Conservation (phyloP, 768 basidiomycete species). For the Cantharellus cinnabarinus region DNA sequence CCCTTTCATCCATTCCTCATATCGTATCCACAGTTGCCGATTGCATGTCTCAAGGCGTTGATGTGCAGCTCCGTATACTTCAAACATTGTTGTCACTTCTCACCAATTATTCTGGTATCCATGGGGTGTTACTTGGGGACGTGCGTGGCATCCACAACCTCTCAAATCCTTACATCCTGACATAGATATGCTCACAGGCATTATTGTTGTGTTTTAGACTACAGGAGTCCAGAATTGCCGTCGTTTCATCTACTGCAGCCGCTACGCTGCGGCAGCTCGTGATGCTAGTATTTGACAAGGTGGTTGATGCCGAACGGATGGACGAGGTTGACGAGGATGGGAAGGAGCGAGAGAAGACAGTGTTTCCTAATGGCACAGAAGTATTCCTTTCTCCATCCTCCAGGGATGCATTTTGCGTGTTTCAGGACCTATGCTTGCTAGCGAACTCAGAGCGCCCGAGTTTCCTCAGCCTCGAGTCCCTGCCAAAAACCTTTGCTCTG, state of each 20-base stretch:
- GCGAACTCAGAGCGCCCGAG: slow-evolving; percentile 62
- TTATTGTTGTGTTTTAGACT: slow-evolving; percentile 86
- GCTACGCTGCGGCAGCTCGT: slow-evolving; percentile 89
- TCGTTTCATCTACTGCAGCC: slow-evolving; percentile 92
- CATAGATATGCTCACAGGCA: slow-evolving; percentile 30
- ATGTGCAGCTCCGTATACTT: slow-evolving; percentile 85
- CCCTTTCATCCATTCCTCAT: slow-evolving; percentile 51
- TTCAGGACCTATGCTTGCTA: slow-evolving; percentile 82
- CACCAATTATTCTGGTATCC: slow-evolving; percentile 67
- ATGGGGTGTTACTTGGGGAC: slow-evolving; percentile 61
- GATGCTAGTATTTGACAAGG: slow-evolving; percentile 95
- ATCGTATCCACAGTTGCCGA: slow-evolving; percentile 73
- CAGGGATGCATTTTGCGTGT: slow-evolving; percentile 66
- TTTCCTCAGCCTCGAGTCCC: slow-evolving; percentile 59
- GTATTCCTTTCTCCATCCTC: slow-evolving; percentile 53
- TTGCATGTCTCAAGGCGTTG: slow-evolving; percentile 84
- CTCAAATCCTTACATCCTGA: not conserved
- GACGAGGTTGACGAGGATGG: slow-evolving; percentile 7
- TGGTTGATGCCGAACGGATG: slow-evolving; percentile 51
- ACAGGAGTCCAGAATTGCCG: slow-evolving; percentile 87
- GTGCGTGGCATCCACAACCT: slow-evolving; percentile 24
- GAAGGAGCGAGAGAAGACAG: slow-evolving; percentile 13
- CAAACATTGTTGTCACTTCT: slow-evolving; percentile 84
- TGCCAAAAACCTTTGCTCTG: slow-evolving; percentile 89
- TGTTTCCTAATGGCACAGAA: slow-evolving; percentile 47